Evolutionary conservation across 2,329 filamentous ascomycete species (phyloP).

Genomic region (Fusarium tuaranense): DNA sequence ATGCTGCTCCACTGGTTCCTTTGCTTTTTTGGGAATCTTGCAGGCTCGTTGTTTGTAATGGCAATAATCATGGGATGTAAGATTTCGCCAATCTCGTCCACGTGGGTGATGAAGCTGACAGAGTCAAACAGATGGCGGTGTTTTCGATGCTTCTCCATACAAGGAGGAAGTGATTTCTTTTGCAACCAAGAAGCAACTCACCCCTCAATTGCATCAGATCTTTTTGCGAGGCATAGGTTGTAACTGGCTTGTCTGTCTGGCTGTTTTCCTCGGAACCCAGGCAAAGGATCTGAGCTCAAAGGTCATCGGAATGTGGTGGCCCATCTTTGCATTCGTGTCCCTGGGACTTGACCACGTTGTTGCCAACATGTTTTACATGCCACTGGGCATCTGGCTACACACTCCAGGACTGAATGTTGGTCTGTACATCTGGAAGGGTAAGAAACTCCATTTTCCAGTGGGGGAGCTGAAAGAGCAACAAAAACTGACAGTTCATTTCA

Average conservation of each 20-base stretch:
- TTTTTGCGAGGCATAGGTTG: slow-evolving; percentile 66
- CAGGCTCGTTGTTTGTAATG: slow-evolving; percentile 61
- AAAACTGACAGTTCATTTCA: slow-evolving; percentile 7
- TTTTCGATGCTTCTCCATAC: slow-evolving; percentile 58
- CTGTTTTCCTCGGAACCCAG: slow-evolving; percentile 60
- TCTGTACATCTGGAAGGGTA: slow-evolving; percentile 68
- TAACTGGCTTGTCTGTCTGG: slow-evolving; percentile 70
- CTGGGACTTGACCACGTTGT: slow-evolving; percentile 67
- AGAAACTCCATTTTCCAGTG: not conserved
- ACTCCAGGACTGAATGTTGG: slow-evolving; percentile 58
- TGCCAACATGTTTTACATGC: slow-evolving; percentile 68
- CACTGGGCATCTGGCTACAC: slow-evolving; percentile 62
- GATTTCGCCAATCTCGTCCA: not conserved
- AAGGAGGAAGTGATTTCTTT: slow-evolving; percentile 57
- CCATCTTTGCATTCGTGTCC: slow-evolving; percentile 65
- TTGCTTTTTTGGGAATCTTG: slow-evolving; percentile 62
- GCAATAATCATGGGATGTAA: slow-evolving; percentile 57
- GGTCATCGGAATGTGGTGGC: slow-evolving; percentile 67
- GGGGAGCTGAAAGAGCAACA: too few species aligned
- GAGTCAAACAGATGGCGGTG: slow-evolving; percentile 51
- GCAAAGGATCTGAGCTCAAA: slow-evolving; percentile 65
- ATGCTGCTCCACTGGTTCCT: slow-evolving; percentile 54
- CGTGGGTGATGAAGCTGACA: not conserved
- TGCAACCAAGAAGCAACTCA: slow-evolving; percentile 61
- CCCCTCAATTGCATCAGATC: slow-evolving; percentile 62